These are phyloP conservation scores for Leptographium lundbergii DNA, from an alignment of 2,329 filamentous ascomycete genomes.

Conservation along the genomic window DNA sequence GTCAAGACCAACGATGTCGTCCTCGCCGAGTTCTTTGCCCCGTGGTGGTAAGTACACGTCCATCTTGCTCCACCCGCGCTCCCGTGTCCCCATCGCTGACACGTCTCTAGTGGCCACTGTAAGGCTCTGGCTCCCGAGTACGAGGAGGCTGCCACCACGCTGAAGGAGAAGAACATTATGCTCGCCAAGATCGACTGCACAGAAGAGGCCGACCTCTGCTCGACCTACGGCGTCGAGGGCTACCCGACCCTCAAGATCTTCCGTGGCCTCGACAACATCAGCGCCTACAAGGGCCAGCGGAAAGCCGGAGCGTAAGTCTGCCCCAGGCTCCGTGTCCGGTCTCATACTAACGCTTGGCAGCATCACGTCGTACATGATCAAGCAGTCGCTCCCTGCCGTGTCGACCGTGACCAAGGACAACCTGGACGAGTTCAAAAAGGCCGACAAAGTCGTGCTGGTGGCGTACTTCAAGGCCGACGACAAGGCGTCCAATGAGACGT, in stretches of 20 bases:
- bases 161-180: constrained; percentile 81
- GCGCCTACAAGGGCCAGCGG: constrained; percentile 77
- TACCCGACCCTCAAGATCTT: constrained; percentile 99
- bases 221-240: constrained; percentile 81
- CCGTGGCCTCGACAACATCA: constrained; percentile 71
- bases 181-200: constrained; percentile 91
- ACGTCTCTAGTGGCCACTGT: constrained; percentile 67
- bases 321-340: background rate
- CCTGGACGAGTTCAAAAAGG: constrained; percentile 90
- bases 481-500: constrained; percentile 80
- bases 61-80: background rate
- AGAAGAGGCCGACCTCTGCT: constrained; percentile 83
- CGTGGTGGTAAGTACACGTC: constrained; percentile 38
- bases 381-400: constrained; percentile 90
- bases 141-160: constrained; percentile 69
- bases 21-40: constrained; percentile 59
- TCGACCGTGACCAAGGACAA: constrained; percentile 70
- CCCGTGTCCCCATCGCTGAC: constrained; percentile 1
- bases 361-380: constrained; percentile 84
- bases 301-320: constrained; percentile 61
- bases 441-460: constrained; percentile 91
- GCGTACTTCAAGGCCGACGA: constrained; percentile 72
- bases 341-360: constrained; percentile 18
- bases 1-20: constrained; percentile 77
- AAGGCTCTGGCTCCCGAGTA: constrained; percentile 93